phyloP scores from a whole-genome alignment of 1,284 basidiomycete species.

The Tylopilus orsonianus region DNA sequence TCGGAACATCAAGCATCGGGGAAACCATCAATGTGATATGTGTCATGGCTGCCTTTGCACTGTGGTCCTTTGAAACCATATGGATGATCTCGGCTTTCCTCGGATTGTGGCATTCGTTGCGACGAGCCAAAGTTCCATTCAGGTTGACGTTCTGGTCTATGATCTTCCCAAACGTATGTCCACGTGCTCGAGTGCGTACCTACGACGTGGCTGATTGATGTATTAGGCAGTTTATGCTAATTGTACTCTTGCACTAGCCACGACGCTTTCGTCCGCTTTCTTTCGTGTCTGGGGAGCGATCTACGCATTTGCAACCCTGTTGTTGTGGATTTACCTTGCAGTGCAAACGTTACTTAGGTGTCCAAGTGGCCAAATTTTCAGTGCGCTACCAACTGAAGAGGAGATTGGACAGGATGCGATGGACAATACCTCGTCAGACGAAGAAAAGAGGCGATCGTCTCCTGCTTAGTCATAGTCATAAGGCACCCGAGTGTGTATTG shows the following conservation, averaged over 20 bases:
- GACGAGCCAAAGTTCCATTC: constrained; percentile 43
- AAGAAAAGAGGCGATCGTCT: neutral
- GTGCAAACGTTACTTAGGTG: constrained; percentile 41
- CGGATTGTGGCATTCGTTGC: constrained; percentile 41
- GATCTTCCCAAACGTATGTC: constrained; percentile 60
- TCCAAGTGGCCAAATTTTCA: constrained; percentile 45
- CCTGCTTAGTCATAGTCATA: no score
- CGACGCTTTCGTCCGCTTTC: constrained; percentile 51
- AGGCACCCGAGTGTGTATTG: no score
- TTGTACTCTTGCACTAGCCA: constrained; percentile 54
- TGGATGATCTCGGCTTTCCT: constrained; percentile 53
- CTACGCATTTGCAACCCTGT: constrained; percentile 49
- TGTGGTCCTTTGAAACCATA: constrained; percentile 56
- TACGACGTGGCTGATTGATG: constrained; percentile 6
- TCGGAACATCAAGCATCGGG: constrained; percentile 35
- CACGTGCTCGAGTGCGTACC: neutral
- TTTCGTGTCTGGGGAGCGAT: constrained; percentile 56
- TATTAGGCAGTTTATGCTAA: constrained; percentile 62
- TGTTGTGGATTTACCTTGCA: constrained; percentile 57
- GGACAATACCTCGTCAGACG: neutral
- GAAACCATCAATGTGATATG: constrained; percentile 45
- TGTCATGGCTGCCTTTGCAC: constrained; percentile 44
- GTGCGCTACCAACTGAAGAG: constrained; percentile 41
- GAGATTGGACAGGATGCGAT: constrained; percentile 14
- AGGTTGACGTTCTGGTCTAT: constrained; percentile 56